Conservation (phyloP, 352 stramenopile species). For the Aphanomyces astaci region DNA sequence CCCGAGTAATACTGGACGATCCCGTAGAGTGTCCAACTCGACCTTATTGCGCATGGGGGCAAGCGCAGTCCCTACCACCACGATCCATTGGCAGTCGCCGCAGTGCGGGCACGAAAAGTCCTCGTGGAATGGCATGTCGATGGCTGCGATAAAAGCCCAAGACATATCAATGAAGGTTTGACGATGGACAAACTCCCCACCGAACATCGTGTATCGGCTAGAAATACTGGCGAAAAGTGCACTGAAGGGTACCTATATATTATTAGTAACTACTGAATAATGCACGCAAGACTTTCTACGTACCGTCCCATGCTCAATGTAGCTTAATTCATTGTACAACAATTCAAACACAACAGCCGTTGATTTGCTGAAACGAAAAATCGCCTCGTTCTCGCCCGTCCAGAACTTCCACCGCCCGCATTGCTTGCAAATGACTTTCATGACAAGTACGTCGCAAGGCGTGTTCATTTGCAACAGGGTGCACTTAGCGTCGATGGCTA, state of each 20-base stretch:
- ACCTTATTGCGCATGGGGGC: background rate
- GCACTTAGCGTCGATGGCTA: background rate
- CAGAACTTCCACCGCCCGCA: background rate
- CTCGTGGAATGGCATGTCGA: background rate
- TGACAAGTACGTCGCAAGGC: background rate
- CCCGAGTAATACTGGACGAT: no score
- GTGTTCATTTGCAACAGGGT: background rate
- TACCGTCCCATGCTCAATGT: background rate
- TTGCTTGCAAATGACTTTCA: background rate
- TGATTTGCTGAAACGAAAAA: background rate
- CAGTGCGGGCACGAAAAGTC: background rate
- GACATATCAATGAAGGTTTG: background rate
- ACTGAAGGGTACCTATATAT: background rate
- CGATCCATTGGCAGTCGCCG: background rate
- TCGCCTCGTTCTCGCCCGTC: background rate
- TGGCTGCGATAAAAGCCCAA: background rate
- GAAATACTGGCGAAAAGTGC: background rate
- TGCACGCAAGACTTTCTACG: background rate
- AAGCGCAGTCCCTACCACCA: background rate
- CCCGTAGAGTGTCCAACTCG: no score
- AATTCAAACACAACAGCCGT: background rate
- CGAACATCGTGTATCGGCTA: background rate
- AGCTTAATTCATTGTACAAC: background rate
- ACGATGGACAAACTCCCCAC: background rate
- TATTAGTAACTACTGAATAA: background rate